Evolutionary conservation across 306 rosid species (phyloP), one percentile per base, ranked within the genome.

Genomic region (Malus sylvestris): DNA sequence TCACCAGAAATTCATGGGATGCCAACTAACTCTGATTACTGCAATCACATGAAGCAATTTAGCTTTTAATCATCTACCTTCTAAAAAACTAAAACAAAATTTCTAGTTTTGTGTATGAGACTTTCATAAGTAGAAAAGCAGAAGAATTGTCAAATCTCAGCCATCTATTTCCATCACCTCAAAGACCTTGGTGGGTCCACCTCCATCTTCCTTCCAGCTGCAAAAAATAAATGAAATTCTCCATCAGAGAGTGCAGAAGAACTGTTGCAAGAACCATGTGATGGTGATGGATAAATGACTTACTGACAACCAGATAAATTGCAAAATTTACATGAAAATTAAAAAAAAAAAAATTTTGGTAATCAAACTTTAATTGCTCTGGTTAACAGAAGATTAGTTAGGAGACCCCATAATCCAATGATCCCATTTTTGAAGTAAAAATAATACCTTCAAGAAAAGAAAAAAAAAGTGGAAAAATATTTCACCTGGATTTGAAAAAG

Each of bases 31-130:
- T 74, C 4, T 45, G 83, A 75, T 83, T 70, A 81, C 82, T 49
- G 51, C 52, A 18, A 72, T 85, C 89, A 83, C 89, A 83, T 63
- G 85, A 85, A 78, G 35, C 61, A 72, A 66, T 45, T 73, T 35
- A 18, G 46, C 58, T 69, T 49, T 10, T 49, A 8, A 22, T 44
- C 13, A n/a, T 40, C 38, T 10, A 30, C 63, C 72, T 52, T 71
- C 8, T 72, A 8, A 10, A 44, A 12, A 45, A 45, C 16, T 38
- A 38, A 45, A 45, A 45, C 12, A 12, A 45, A 12, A 45, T 64
- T 75, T 58, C 78, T 42, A 45, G 73, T 63, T 42, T 57, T 20
- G 10, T 15, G 12, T 6, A 15, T 70, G 46, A 12, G 72, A 63
- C 44, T 45, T 68, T 42, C 49, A 60, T 5, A 38, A 71, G 55